Conservation (phyloP, 345 rosid species). For the Populus tremula region DNA sequence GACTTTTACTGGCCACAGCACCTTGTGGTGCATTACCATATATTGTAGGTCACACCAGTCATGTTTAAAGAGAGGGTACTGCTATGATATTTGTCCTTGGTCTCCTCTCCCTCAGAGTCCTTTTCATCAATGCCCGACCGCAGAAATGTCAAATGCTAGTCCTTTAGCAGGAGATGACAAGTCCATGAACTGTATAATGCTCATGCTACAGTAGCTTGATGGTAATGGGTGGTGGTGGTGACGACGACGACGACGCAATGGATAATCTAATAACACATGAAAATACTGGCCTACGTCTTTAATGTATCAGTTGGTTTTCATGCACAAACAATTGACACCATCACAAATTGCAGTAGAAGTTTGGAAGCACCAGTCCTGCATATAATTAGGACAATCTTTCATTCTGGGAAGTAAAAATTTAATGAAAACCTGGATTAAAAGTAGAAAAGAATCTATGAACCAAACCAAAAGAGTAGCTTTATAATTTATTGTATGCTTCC, state of each 20-base stretch:
- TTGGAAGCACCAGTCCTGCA: background rate
- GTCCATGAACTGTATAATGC: background rate
- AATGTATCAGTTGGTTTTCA: background rate
- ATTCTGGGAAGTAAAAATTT: background rate
- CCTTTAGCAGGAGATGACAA: background rate
- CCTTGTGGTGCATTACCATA: background rate
- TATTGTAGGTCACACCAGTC: background rate
- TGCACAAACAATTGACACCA: conserved; percentile 1
- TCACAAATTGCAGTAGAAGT: background rate
- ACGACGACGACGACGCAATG: no score
- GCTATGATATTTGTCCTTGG: background rate
- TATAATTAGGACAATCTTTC: background rate
- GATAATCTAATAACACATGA: background rate
- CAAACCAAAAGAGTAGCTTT: no score
- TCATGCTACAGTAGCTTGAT: background rate
- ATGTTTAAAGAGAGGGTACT: background rate
- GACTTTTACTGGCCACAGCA: background rate
- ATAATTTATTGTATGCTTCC: background rate
- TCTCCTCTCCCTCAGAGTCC: background rate
- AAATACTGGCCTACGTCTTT: background rate
- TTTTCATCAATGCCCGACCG: background rate
- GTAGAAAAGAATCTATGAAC: no score
- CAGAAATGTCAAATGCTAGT: background rate
- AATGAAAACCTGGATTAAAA: background rate
- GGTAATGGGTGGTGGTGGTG: background rate